phyloP scores from a whole-genome alignment of 225 moss, liverwort and hornwort genomes.

The Physcomitrium patens region DNA sequence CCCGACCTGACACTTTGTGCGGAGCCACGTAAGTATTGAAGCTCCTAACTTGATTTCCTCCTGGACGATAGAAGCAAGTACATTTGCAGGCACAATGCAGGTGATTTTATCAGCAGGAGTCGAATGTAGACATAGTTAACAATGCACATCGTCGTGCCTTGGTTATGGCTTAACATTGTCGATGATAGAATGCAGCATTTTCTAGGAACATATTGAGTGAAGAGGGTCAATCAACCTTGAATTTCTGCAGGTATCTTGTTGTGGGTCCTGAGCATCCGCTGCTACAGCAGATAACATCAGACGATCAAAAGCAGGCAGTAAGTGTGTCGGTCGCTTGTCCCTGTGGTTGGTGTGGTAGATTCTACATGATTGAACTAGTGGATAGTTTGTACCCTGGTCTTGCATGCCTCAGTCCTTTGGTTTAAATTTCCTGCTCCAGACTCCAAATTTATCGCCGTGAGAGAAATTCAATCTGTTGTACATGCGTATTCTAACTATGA shows the following conservation, averaged over 20 bases:
- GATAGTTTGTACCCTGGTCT: neutral
- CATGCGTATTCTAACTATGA: neutral
- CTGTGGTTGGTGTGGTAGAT: neutral
- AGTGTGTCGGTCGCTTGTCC: slow-evolving; percentile 21
- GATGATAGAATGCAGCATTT: neutral
- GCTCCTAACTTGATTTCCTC: neutral
- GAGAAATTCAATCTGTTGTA: neutral
- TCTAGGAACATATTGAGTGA: neutral
- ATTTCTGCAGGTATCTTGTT: slow-evolving; percentile 80
- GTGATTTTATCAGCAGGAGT: neutral
- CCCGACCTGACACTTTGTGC: slow-evolving; percentile 93
- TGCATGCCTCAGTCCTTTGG: slow-evolving; percentile 2
- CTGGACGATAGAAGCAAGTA: neutral
- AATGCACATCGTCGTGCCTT: neutral
- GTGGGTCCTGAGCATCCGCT: slow-evolving; percentile 87
- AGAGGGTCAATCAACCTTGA: slow-evolving; percentile 13
- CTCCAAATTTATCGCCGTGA: neutral
- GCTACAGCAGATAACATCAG: slow-evolving; percentile 57
- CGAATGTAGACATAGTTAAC: neutral
- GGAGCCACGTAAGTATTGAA: slow-evolving; percentile 78
- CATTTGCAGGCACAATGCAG: neutral
- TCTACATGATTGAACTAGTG: neutral
- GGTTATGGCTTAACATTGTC: slow-evolving; percentile 2
- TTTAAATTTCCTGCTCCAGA: neutral
- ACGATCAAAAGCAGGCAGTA: slow-evolving; percentile 66